These are phyloP conservation scores for Mimosa pudica DNA, from an alignment of 306 rosid species.

Conservation along the genomic window DNA sequence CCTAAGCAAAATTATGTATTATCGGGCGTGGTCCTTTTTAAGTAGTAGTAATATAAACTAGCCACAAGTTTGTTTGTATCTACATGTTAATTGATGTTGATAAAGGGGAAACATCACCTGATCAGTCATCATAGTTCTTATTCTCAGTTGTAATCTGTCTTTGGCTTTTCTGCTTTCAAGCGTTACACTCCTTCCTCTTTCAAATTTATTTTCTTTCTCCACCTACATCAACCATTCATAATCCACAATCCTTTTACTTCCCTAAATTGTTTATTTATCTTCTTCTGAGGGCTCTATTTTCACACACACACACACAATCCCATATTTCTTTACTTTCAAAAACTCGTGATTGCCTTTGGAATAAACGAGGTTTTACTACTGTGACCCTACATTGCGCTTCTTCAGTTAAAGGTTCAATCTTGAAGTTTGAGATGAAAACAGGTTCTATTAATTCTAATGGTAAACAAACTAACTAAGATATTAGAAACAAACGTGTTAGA, in stretches of 20 bases:
- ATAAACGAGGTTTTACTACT: not conserved
- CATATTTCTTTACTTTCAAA: not conserved
- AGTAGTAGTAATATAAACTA: not conserved
- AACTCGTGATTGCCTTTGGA: not conserved
- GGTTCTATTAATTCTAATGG: slow-evolving; percentile 22
- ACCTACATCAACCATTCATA: slow-evolving; percentile 22
- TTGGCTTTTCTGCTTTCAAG: too few relatives aligned
- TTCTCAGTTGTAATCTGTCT: too few relatives aligned
- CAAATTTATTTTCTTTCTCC: too few relatives aligned
- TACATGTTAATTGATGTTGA: not conserved
- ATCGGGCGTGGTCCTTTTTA: not conserved
- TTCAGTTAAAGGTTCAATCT: slow-evolving; percentile 2
- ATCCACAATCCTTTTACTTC: slow-evolving; percentile 23
- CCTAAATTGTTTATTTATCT: slow-evolving; percentile 38
- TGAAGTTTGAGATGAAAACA: slow-evolving; percentile 46
- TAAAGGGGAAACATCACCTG: too few relatives aligned
- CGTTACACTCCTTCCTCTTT: too few relatives aligned
- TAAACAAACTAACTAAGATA: too few relatives aligned
- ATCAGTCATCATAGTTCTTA: too few relatives aligned
- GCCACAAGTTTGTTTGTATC: not conserved
- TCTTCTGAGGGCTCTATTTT: not conserved
- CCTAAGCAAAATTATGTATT: not conserved
- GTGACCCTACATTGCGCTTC: not conserved
- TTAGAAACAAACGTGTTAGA: too few relatives aligned
- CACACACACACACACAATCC: too few relatives aligned